These are phyloP conservation scores for Zymoseptoria ardabiliae DNA, from an alignment of 2,329 filamentous ascomycete species.

Conservation along the genomic window DNA sequence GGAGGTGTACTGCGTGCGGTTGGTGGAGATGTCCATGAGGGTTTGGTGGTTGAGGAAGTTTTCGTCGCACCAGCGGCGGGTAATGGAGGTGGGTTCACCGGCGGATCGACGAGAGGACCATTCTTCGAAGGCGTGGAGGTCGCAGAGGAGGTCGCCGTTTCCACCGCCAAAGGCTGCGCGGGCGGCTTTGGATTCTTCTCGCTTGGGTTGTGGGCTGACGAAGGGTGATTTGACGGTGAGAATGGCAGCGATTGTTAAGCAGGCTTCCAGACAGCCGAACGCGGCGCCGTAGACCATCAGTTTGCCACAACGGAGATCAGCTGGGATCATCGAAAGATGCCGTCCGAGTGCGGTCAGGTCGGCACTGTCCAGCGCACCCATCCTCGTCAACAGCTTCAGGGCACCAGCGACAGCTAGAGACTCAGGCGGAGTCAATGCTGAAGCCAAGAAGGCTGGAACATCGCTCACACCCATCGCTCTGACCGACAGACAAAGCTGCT, in stretches of 20 bases:
- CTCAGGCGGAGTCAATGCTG: conserved; percentile 83
- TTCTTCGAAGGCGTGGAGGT: conserved; percentile 73
- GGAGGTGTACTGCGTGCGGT: conserved; percentile 75
- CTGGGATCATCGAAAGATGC: conserved; percentile 90
- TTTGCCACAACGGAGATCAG: conserved; percentile 87
- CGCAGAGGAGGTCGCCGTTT: conserved; percentile 83
- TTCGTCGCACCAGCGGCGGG: conserved; percentile 72
- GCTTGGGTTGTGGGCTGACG: conserved; percentile 70
- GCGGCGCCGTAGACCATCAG: conserved; percentile 92
- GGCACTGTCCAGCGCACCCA: conserved; percentile 81
- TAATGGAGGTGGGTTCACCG: conserved; percentile 49
- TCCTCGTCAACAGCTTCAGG: conserved; percentile 66
- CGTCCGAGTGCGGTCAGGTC: conserved; percentile 84
- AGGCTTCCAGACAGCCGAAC: conserved; percentile 85
- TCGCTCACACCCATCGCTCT: conserved; percentile 88
- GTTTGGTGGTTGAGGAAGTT: conserved; percentile 81
- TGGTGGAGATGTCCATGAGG: conserved; percentile 80
- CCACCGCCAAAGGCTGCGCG: conserved; percentile 63
- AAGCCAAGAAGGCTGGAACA: conserved; percentile 71
- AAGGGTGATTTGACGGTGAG: conserved; percentile 87
- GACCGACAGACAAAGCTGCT: conserved; percentile 90
- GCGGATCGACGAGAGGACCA: conserved; percentile 65
- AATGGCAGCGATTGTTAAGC: conserved; percentile 81
- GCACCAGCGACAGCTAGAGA: conserved; percentile 80
- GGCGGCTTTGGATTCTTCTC: conserved; percentile 73